Evolutionary conservation across 306 rosid species (phyloP).

Genomic region (Abrus pulchellus): DNA sequence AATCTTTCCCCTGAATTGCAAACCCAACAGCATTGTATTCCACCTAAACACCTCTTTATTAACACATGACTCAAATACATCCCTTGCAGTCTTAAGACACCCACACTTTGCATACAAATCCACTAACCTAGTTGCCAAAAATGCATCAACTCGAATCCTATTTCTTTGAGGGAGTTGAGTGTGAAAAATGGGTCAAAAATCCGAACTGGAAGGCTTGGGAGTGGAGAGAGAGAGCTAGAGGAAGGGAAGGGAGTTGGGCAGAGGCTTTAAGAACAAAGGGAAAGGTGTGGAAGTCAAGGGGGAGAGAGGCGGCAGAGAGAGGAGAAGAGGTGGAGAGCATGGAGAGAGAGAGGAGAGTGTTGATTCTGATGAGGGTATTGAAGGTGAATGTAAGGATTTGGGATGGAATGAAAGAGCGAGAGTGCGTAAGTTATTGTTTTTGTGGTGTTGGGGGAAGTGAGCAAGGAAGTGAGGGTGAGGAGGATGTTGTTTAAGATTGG

Average conservation of each 20-base stretch:
- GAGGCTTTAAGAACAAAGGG: slow-evolving; percentile 72
- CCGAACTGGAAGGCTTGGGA: slow-evolving; percentile 69
- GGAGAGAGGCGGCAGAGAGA: slow-evolving; percentile 62
- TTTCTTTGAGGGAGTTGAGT: slow-evolving; percentile 61
- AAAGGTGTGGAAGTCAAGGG: slow-evolving; percentile 80
- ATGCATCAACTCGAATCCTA: slow-evolving; percentile 59
- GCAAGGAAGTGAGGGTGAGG: slow-evolving; percentile 52
- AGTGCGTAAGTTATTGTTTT: slow-evolving; percentile 53
- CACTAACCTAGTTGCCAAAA: slow-evolving; percentile 73
- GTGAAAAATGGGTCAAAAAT: slow-evolving; percentile 52
- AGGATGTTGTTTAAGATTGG: slow-evolving; percentile 54
- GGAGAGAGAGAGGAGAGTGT: slow-evolving; percentile 64
- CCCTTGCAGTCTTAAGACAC: slow-evolving; percentile 64
- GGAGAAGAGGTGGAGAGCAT: slow-evolving; percentile 61
- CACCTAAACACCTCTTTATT: slow-evolving; percentile 67
- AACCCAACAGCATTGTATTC: slow-evolving; percentile 87
- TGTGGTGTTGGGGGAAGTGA: slow-evolving; percentile 25
- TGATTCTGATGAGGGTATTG: slow-evolving; percentile 77
- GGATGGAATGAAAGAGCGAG: slow-evolving; percentile 64
- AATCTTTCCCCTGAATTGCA: slow-evolving; percentile 76
- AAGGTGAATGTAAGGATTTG: slow-evolving; percentile 69
- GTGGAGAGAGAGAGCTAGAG: slow-evolving; percentile 61
- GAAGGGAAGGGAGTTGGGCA: slow-evolving; percentile 49
- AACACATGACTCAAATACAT: slow-evolving; percentile 59
- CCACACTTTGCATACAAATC: slow-evolving; percentile 86